These are phyloP conservation scores for Lactifluus rugatus DNA, from an alignment of 768 basidiomycete species.

Conservation along the genomic window DNA sequence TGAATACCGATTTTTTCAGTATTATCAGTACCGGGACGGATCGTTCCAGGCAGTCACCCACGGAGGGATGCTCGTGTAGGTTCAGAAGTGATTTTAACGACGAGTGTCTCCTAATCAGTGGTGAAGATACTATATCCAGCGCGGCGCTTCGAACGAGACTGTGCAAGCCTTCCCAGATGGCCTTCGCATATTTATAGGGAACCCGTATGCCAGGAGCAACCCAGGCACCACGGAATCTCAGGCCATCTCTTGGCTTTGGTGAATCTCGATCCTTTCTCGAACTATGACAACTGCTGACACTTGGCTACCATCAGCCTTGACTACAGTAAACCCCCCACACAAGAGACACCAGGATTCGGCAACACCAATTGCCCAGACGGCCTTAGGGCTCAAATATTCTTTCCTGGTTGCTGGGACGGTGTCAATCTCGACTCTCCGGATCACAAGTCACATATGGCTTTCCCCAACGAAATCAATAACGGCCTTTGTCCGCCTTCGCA, in stretches of 20 bases:
- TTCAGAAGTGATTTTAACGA: neutral
- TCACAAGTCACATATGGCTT: slow-evolving; percentile 34
- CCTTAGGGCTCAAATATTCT: slow-evolving; percentile 26
- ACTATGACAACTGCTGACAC: neutral
- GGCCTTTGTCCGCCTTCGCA: slow-evolving; percentile 5
- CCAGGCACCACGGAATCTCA: slow-evolving; percentile 9
- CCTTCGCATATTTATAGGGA: slow-evolving; percentile 22
- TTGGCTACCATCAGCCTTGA: neutral
- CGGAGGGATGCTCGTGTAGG: slow-evolving; percentile 18
- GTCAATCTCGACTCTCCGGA: slow-evolving; percentile 30
- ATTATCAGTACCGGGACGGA: slow-evolving; percentile 8
- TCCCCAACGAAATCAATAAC: slow-evolving; percentile 13
- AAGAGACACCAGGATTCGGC: slow-evolving; percentile 16
- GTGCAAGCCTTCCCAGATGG: slow-evolving; percentile 21
- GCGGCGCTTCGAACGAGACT: neutral
- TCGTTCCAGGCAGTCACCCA: slow-evolving; percentile 7
- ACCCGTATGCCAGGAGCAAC: slow-evolving; percentile 24
- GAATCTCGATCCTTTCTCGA: slow-evolving; percentile 14
- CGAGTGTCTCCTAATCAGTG: neutral
- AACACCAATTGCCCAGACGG: slow-evolving; percentile 23
- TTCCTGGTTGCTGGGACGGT: slow-evolving; percentile 34
- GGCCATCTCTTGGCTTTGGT: slow-evolving; percentile 24
- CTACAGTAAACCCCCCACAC: neutral
- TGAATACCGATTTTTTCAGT: slow-evolving; percentile 10
- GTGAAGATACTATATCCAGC: slow-evolving; percentile 15